phyloP scores from a whole-genome alignment of 2,329 filamentous ascomycete species.

The Tolypocladium pustulatum region DNA sequence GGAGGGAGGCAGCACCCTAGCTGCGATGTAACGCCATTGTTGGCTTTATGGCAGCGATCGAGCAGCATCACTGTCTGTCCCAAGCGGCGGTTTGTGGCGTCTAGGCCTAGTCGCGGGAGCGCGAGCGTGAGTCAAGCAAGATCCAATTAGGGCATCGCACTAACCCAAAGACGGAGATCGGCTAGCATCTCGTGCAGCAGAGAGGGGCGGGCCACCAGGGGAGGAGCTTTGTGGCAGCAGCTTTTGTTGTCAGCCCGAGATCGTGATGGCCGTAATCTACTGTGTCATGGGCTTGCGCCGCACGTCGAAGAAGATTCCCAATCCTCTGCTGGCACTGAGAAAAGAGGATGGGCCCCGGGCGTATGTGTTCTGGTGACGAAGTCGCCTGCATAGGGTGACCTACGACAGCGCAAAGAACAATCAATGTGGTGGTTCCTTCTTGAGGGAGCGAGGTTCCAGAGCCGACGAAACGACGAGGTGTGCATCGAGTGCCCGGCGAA shows the following conservation, averaged over 20 bases:
- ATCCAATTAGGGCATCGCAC: constrained; percentile 2
- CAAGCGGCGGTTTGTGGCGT: neutral
- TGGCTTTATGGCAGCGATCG: neutral
- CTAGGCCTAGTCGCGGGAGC: neutral
- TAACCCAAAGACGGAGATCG: constrained; percentile 9
- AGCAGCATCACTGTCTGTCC: neutral
- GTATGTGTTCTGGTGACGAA: neutral
- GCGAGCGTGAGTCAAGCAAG: constrained; percentile 1
- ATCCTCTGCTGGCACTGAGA: neutral
- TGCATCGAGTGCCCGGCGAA: too few species aligned
- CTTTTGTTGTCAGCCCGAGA: neutral
- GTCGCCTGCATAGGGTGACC: neutral
- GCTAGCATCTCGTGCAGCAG: constrained; percentile 7
- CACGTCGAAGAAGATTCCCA: neutral
- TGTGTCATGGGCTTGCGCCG: neutral
- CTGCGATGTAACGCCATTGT: neutral
- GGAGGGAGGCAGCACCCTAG: neutral
- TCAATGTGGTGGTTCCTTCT: neutral
- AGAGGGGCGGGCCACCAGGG: neutral
- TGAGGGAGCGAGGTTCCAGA: neutral
- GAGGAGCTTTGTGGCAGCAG: neutral
- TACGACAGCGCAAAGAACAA: too few species aligned
- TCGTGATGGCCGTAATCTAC: neutral
- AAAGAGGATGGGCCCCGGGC: neutral
- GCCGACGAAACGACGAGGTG: neutral